These are phyloP conservation scores for Mucor plumbeus DNA, from an alignment of 371 early-diverging fungal genomes.

Conservation along the genomic window DNA sequence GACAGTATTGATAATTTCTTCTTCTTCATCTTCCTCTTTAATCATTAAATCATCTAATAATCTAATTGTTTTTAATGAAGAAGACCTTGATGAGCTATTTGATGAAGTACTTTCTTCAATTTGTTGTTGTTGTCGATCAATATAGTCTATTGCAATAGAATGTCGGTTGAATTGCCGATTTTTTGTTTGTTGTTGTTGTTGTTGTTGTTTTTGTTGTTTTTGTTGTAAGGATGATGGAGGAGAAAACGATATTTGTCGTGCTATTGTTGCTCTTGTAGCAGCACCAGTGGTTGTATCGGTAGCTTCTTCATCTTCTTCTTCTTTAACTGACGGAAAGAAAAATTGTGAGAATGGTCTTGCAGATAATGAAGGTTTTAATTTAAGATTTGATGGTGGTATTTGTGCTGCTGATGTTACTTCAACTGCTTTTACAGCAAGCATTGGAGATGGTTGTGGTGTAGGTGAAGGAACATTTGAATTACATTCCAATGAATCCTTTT, in stretches of 20 bases:
- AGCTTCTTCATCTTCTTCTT: background rate
- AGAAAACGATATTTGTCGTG: background rate
- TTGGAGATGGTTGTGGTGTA: background rate
- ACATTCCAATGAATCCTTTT: background rate
- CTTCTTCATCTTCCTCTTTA: background rate
- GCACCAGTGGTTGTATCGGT: background rate
- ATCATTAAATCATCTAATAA: background rate
- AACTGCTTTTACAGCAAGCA: no score
- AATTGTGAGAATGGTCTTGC: constrained; percentile 31
- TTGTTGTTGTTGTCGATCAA: constrained; percentile 10
- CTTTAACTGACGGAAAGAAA: constrained; percentile 18
- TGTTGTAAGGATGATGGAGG: background rate
- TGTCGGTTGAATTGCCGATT: constrained; percentile 5
- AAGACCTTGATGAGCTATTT: constrained; percentile 22
- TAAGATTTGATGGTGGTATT: constrained; percentile 8
- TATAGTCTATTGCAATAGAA: constrained; percentile 16
- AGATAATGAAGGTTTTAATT: constrained; percentile 10
- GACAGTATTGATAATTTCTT: background rate
- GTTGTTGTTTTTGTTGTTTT: constrained; percentile 12
- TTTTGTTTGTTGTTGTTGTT: constrained; percentile 20
- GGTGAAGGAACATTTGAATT: background rate
- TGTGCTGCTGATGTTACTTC: background rate
- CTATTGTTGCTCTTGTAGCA: background rate
- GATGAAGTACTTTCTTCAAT: background rate
- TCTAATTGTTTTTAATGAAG: constrained; percentile 21